Evolutionary conservation across 441 rosid genomes (phyloP).

Genomic region (Populus hybrid): DNA sequence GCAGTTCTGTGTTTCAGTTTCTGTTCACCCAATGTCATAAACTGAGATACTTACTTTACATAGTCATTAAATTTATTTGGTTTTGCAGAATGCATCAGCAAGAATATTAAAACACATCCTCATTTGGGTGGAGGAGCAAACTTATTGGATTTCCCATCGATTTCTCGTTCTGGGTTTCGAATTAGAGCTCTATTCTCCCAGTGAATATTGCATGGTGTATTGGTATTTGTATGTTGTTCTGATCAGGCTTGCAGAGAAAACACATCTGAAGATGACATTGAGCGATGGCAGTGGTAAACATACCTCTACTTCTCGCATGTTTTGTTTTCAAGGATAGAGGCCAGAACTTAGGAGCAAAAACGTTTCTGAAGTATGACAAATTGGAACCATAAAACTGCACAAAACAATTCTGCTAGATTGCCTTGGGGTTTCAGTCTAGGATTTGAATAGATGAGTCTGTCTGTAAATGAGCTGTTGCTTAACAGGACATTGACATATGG

Average conservation of each 20-base stretch:
- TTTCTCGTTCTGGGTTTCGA: conserved; percentile 91
- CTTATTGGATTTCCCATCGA: conserved; percentile 88
- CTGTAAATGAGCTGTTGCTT: neutral
- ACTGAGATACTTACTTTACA: neutral
- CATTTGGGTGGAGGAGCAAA: conserved; percentile 90
- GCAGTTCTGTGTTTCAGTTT: neutral
- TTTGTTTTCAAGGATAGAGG: conserved; percentile 4
- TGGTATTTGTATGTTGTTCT: conserved; percentile 79
- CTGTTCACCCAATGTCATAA: neutral
- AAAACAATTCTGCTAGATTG: neutral
- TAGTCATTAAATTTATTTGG: conserved; percentile 8
- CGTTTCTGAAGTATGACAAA: neutral
- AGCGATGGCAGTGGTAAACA: conserved; percentile 42
- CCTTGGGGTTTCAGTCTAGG: neutral
- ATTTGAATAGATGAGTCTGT: neutral
- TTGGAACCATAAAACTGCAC: neutral
- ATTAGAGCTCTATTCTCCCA: conserved; percentile 82
- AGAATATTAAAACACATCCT: conserved; percentile 62
- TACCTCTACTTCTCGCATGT: conserved; percentile 1
- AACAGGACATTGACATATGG: neutral
- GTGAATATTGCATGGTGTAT: conserved; percentile 95
- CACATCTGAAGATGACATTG: conserved; percentile 55
- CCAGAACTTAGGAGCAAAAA: neutral
- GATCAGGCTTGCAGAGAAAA: conserved; percentile 80
- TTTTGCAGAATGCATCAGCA: conserved; percentile 52